These are phyloP conservation scores for Bothriochloa decipiens DNA, from an alignment of 176 grass and related monocot species.

Conservation along the genomic window DNA sequence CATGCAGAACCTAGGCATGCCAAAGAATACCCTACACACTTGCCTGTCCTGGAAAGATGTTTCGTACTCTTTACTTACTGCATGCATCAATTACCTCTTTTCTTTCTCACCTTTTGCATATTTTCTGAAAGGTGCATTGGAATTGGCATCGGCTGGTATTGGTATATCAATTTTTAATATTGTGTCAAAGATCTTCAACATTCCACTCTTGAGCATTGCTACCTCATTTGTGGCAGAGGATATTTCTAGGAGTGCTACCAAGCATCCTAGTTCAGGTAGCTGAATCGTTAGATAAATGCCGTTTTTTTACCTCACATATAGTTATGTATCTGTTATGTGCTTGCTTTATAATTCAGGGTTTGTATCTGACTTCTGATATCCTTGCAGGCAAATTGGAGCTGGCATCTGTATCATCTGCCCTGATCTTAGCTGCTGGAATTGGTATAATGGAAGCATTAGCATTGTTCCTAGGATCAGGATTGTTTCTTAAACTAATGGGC, in stretches of 20 bases:
- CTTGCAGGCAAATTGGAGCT: slow-evolving; percentile 59
- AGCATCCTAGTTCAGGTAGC: slow-evolving; percentile 54
- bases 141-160: slow-evolving; percentile 84
- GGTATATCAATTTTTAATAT: slow-evolving; percentile 93
- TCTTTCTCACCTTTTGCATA: slow-evolving; percentile 20
- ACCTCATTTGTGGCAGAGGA: slow-evolving; percentile 97
- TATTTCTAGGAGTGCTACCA: slow-evolving; percentile 48
- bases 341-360: slow-evolving; percentile 7
- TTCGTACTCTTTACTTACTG: slow-evolving; percentile 19
- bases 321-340: not conserved
- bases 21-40: not conserved
- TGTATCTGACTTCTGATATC: slow-evolving; percentile 5
- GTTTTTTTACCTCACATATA: not conserved
- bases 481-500: slow-evolving; percentile 77
- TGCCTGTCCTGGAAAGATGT: not conserved
- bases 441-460: slow-evolving; percentile 71
- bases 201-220: slow-evolving; percentile 83
- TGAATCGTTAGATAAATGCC: slow-evolving; percentile 24
- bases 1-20: slow-evolving; percentile 20
- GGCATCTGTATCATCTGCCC: slow-evolving; percentile 60
- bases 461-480: slow-evolving; percentile 73
- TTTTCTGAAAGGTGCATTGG: slow-evolving; percentile 67
- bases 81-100: not conserved
- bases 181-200: slow-evolving; percentile 87
- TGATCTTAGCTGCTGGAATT: slow-evolving; percentile 62